Evolutionary conservation across 2,329 filamentous ascomycete genomes (phyloP).

Genomic region (Corynespora cassiicola): DNA sequence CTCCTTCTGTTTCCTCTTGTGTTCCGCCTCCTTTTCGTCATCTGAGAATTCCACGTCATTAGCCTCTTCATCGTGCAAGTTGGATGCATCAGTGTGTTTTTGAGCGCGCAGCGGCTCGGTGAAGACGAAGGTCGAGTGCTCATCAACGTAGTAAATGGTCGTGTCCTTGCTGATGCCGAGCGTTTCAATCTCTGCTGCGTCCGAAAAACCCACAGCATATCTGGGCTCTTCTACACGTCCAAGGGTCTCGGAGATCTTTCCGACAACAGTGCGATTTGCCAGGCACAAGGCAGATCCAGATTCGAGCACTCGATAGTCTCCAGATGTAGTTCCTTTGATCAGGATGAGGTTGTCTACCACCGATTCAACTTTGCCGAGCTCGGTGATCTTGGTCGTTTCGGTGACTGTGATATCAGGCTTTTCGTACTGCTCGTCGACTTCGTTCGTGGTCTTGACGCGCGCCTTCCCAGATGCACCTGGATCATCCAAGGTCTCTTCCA

Average conservation of each 20-base stretch:
- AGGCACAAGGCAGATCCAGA: conserved; percentile 83
- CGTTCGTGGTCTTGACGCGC: conserved; percentile 81
- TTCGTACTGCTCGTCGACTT: conserved; percentile 58
- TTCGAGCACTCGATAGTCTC: conserved; percentile 86
- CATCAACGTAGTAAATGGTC: conserved; percentile 78
- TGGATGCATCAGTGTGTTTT: conserved; percentile 94
- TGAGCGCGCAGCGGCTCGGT: conserved; percentile 78
- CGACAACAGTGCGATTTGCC: conserved; percentile 76
- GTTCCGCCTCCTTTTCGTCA: conserved; percentile 89
- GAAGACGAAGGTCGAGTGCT: conserved; percentile 83
- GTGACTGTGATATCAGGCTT: conserved; percentile 83
- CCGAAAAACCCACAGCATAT: conserved; percentile 81
- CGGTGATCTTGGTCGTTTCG: conserved; percentile 75
- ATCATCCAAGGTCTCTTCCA: conserved; percentile 83
- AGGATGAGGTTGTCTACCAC: conserved; percentile 81
- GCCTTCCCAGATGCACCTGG: conserved; percentile 70
- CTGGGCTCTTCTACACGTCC: conserved; percentile 85
- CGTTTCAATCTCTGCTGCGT: conserved; percentile 70
- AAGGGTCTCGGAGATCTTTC: conserved; percentile 82
- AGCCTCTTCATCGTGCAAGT: conserved; percentile 91
- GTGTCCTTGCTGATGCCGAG: conserved; percentile 72
- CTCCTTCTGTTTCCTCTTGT: conserved; percentile 67
- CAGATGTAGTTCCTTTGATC: conserved; percentile 78
- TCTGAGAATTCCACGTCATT: conserved; percentile 96
- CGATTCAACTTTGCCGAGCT: conserved; percentile 76